phyloP scores from a whole-genome alignment of 2,329 filamentous ascomycete genomes.

The Clarireedia paspali region DNA sequence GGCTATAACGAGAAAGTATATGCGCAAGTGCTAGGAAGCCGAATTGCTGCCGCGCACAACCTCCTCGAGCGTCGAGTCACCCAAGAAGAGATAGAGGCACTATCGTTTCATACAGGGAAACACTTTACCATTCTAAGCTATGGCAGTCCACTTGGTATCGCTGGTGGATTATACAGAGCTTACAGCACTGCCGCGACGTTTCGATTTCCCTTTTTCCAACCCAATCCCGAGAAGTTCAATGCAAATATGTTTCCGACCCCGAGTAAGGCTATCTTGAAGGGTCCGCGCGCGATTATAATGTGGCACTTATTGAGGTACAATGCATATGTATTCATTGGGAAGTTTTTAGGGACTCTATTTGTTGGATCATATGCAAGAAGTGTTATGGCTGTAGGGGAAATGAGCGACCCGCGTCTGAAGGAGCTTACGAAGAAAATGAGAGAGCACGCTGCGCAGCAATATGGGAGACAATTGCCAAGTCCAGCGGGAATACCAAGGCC shows the following conservation, averaged over 20 bases:
- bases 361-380: slow-evolving; percentile 21
- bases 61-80: slow-evolving; percentile 17
- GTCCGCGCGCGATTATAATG: slow-evolving; percentile 10
- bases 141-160: slow-evolving; percentile 16
- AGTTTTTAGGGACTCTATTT: slow-evolving; percentile 15
- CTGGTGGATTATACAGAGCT: slow-evolving; percentile 21
- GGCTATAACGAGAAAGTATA: slow-evolving; percentile 14
- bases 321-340: slow-evolving; percentile 19
- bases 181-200: slow-evolving; percentile 18
- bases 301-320: slow-evolving; percentile 23
- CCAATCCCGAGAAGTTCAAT: slow-evolving; percentile 22
- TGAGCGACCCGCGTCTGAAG: slow-evolving; percentile 24
- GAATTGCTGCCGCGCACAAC: slow-evolving; percentile 1
- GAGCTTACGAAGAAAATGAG: slow-evolving; percentile 10
- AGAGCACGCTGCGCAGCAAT: slow-evolving; percentile 7
- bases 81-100: slow-evolving; percentile 24
- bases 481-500: background rate
- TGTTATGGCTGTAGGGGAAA: slow-evolving; percentile 20
- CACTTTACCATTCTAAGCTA: slow-evolving; percentile 23
- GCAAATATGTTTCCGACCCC: slow-evolving; percentile 14
- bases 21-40: background rate
- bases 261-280: slow-evolving; percentile 12
- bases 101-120: slow-evolving; percentile 24
- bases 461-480: slow-evolving; percentile 1
- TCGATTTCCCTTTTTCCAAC: slow-evolving; percentile 26